These are phyloP conservation scores for Otatea glauca DNA, from an alignment of 176 grass and related monocot genomes.

Conservation along the genomic window DNA sequence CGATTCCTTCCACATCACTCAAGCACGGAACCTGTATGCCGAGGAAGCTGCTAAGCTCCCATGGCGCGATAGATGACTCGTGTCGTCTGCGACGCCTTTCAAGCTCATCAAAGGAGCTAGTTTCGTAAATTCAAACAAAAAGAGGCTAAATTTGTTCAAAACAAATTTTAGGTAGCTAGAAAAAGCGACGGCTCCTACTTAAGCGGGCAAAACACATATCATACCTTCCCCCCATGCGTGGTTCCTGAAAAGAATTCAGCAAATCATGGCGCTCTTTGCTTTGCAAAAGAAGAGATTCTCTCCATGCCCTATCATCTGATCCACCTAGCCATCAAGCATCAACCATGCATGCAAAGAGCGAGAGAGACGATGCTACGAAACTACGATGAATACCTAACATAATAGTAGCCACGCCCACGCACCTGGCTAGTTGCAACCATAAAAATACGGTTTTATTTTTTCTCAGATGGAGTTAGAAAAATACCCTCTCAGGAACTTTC, in stretches of 20 bases:
- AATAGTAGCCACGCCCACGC: neutral
- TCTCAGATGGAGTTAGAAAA: neutral
- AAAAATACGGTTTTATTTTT: neutral
- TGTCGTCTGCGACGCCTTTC: no score
- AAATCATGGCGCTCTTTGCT: conserved; percentile 35
- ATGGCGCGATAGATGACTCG: no score
- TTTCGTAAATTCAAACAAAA: no score
- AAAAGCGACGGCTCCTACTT: neutral
- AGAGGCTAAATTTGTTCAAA: no score
- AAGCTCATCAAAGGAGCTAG: no score
- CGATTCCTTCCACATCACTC: no score
- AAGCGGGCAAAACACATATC: neutral
- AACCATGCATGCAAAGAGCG: neutral
- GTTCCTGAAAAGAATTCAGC: conserved; percentile 41
- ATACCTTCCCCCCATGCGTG: conserved; percentile 34
- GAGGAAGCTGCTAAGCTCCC: no score
- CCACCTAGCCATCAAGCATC: conserved; percentile 6
- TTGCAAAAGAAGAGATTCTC: neutral
- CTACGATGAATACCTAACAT: neutral
- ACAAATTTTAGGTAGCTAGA: no score
- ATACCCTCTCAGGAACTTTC: conserved; percentile 33
- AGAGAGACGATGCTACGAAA: neutral
- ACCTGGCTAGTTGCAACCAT: neutral
- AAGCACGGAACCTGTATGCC: no score
- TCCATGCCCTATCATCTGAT: neutral